These are phyloP conservation scores for Diaporthe velutina DNA, from an alignment of 2,329 filamentous ascomycete genomes.

Conservation along the genomic window DNA sequence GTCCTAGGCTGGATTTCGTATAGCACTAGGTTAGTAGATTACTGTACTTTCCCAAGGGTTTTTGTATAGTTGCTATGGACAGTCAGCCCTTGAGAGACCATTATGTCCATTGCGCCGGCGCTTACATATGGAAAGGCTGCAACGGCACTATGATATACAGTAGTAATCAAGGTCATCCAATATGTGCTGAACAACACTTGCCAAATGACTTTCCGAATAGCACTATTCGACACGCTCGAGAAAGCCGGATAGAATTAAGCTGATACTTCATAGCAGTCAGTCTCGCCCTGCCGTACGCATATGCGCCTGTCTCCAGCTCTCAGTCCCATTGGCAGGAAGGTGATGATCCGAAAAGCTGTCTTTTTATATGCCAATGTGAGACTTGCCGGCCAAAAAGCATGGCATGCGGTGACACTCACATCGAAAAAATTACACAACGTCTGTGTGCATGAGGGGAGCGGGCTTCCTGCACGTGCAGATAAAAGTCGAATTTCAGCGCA, in stretches of 20 bases:
- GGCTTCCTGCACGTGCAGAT: background rate
- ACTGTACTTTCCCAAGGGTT: too few relatives aligned
- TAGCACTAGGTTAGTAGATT: too few relatives aligned
- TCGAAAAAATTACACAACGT: slow-evolving; percentile 22
- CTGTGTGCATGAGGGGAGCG: slow-evolving; percentile 10
- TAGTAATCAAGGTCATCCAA: background rate
- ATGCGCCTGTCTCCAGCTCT: background rate
- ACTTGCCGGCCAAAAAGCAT: background rate
- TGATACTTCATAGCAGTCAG: background rate
- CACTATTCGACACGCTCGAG: background rate
- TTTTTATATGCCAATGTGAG: background rate
- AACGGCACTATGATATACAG: background rate
- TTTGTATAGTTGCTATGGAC: background rate
- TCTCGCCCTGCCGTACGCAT: background rate
- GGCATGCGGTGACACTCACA: background rate
- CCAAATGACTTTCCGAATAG: background rate
- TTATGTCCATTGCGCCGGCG: background rate
- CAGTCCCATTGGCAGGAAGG: background rate
- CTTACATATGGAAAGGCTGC: background rate
- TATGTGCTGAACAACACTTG: background rate
- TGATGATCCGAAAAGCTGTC: background rate
- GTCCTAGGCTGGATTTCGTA: background rate
- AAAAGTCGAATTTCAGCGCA: background rate
- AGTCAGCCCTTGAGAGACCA: background rate
- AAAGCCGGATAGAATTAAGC: background rate